Evolutionary conservation across 2,329 filamentous ascomycete species (phyloP).

Genomic region (Cladophialophora chaetospira): DNA sequence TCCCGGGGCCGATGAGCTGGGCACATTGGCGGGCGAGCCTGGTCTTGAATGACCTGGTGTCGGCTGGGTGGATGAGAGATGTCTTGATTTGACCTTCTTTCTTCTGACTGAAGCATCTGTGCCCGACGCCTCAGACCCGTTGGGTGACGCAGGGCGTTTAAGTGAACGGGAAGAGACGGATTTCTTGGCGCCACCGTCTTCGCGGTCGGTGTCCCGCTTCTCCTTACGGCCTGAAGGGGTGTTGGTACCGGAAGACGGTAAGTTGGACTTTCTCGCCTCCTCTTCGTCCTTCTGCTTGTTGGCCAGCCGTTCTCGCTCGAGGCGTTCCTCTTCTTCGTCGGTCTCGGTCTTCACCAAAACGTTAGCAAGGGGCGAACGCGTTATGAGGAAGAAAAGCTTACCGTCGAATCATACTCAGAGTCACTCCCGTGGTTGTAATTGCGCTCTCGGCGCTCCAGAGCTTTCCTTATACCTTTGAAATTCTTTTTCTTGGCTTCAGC

Average conservation of each 20-base stretch:
- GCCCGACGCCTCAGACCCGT: slow-evolving; percentile 85
- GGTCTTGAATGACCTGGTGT: slow-evolving; percentile 45
- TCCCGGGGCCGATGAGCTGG: slow-evolving; percentile 20
- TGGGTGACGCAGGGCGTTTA: slow-evolving; percentile 84
- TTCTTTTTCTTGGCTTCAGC: slow-evolving; percentile 69
- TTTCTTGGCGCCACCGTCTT: slow-evolving; percentile 47
- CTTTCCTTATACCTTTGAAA: slow-evolving; percentile 77
- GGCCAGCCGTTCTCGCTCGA: slow-evolving; percentile 57
- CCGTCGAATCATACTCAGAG: slow-evolving; percentile 57
- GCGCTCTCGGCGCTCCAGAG: slow-evolving; percentile 80
- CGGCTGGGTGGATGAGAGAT: slow-evolving; percentile 50
- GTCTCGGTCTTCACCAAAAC: slow-evolving; percentile 38
- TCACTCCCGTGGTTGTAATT: slow-evolving; percentile 84
- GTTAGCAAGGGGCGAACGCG: slow-evolving; percentile 33
- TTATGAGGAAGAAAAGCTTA: slow-evolving; percentile 42
- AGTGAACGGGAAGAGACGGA: slow-evolving; percentile 58
- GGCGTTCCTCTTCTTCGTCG: slow-evolving; percentile 58
- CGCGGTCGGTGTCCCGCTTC: slow-evolving; percentile 46
- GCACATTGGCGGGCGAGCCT: slow-evolving; percentile 28
- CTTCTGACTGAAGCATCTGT: slow-evolving; percentile 69
- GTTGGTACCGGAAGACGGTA: slow-evolving; percentile 64
- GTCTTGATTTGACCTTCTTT: slow-evolving; percentile 77
- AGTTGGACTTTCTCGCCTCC: slow-evolving; percentile 56
- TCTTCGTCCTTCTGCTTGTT: slow-evolving; percentile 55
- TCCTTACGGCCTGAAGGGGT: slow-evolving; percentile 62